Percentiles rank a stretch among this genome's conserved stretches.
Conservation (phyloP, 192 early-diverging fungal genomes). For the Coemansia sp. region DNA sequence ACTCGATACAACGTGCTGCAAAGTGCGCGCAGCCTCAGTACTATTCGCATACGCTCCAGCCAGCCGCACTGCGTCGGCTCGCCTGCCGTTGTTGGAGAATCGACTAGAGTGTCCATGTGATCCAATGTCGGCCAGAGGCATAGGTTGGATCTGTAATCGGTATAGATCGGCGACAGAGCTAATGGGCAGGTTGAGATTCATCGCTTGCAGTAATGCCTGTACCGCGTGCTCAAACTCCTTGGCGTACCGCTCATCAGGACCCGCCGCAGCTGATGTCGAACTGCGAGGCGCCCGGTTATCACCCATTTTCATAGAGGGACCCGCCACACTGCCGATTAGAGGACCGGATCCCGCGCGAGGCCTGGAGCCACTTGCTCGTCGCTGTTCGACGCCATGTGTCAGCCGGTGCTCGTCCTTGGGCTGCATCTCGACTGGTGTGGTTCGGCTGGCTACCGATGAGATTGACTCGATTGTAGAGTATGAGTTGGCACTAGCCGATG, state of each 20-base stretch:
- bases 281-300: constrained; percentile 15
- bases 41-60: constrained; percentile 32
- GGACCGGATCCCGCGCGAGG: not conserved
- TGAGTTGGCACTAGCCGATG: constrained; percentile 17
- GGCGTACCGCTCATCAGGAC: constrained; percentile 33
- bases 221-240: constrained; percentile 48
- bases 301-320: constrained; percentile 5
- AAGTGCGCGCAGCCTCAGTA: constrained; percentile 35
- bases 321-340: not conserved
- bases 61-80: constrained; percentile 21
- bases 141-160: constrained; percentile 35
- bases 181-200: constrained; percentile 49
- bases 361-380: not conserved
- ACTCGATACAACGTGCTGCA: constrained; percentile 58
- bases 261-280: not conserved
- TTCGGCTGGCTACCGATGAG: constrained; percentile 30
- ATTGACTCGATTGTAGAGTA: constrained; percentile 31
- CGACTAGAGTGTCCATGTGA: constrained; percentile 18
- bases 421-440: constrained; percentile 17
- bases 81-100: constrained; percentile 10
- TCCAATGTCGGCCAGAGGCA: constrained; percentile 36
- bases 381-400: not conserved
- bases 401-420: not conserved
- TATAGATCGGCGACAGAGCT: constrained; percentile 48
- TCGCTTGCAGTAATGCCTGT: constrained; percentile 54